These are phyloP conservation scores for Plantago lanceolata DNA, from an alignment of 305 asterid species.

Conservation along the genomic window DNA sequence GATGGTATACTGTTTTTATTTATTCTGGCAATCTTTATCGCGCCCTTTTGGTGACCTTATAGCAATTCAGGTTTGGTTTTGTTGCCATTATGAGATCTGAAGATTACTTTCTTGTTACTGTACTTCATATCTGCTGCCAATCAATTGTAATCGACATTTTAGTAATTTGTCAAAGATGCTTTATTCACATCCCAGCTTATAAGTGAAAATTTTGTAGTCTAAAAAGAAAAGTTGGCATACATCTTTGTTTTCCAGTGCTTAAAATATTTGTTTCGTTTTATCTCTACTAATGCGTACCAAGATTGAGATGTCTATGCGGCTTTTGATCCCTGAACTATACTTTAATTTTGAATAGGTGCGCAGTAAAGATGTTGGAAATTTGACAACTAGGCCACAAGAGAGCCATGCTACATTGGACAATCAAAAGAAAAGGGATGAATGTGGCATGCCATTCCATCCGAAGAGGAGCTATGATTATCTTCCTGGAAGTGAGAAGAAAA, in stretches of 20 bases:
- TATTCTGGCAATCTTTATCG: not conserved
- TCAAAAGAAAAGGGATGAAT: conserved; percentile 29
- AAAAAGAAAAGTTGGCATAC: not conserved
- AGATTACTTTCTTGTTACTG: not conserved
- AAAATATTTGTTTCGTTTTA: not conserved
- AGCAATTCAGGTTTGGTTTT: not conserved
- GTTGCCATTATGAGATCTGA: not conserved
- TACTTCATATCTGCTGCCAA: not conserved
- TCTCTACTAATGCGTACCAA: not conserved
- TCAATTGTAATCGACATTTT: not conserved
- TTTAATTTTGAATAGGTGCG: conserved; percentile 27
- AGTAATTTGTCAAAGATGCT: not conserved
- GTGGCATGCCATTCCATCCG: conserved; percentile 13
- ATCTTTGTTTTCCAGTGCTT: not conserved
- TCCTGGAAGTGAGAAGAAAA: conserved; percentile 4
- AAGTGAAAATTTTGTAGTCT: not conserved
- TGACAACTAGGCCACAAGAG: conserved; percentile 26
- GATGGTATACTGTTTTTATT: not conserved
- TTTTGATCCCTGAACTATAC: conserved; percentile 13
- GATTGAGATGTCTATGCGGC: conserved; percentile 8
- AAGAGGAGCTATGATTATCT: conserved; percentile 17
- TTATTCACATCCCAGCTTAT: not conserved
- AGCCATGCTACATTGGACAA: conserved; percentile 24
- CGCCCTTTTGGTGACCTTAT: not conserved
- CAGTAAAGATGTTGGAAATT: conserved; percentile 29